Base-by-base conservation (phyloP, 805 yeast genomes). In the Brettanomyces sp. region DNA sequence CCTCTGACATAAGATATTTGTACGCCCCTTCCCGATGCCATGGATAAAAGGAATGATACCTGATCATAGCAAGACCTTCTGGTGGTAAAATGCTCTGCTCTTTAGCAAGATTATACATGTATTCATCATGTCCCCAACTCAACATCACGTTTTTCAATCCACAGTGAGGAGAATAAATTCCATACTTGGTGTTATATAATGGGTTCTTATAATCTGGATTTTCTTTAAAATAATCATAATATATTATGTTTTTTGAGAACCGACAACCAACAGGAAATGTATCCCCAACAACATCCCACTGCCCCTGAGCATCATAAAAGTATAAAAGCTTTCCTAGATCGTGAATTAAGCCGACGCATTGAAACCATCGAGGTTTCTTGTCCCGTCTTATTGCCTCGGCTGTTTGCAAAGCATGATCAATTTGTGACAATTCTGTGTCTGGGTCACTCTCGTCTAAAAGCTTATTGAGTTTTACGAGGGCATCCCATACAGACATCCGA, bases 261-360 rank as follows among this genome's bases (percentile, higher is more conserved):
- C 72, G 71, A 58, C 89, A 82, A 3, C 89, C 89, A 24, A 82
- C 85, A 0, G 88, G 85, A 55, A 82, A 82, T 3, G 88, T 82
- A 57, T 82, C 89, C 5, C 89, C 89, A 21, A 82, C 89, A 30
- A 82, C 89, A 56, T 82, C 87, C 88, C 88, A 82, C 58, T 82
- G 88, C 6, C 88, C 88, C 53, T 77, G 70, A 12, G 86, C 80
- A 53, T 80, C 87, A 55, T 75, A 82, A 52, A 81, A 82, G 57
- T 82, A 82, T 14, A 82, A 65, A 14, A 82, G 67, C 55, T 82
- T 82, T 0, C 89, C 89, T 49, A 82, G 63, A 57, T 82, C 89
- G 56, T 82, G 89, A 37, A 82, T 79, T 32, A 82, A 62, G 1
- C 89, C 89, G 6, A 82, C 86, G 23, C 82, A 62, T 59, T 82